These are phyloP conservation scores for Neofusicoccum laricinum DNA, from an alignment of 2,329 filamentous ascomycete species.

Conservation along the genomic window DNA sequence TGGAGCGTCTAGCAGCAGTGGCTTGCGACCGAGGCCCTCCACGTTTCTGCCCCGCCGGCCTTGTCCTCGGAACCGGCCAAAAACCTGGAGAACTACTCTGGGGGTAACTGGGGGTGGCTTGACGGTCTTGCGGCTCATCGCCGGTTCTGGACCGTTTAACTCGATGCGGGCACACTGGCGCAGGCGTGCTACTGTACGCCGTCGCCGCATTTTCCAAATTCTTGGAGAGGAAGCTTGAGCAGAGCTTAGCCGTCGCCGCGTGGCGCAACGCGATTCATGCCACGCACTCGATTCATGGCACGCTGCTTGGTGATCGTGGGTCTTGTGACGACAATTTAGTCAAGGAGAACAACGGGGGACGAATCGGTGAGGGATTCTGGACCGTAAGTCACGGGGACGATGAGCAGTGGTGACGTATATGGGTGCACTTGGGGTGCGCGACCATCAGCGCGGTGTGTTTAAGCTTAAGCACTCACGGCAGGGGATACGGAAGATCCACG, in stretches of 20 bases:
- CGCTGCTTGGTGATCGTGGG: not conserved
- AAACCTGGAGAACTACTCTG: not conserved
- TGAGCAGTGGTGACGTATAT: not conserved
- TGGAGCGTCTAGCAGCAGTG: not conserved
- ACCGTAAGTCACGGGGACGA: not conserved
- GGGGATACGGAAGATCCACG: not conserved
- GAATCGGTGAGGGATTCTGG: not conserved
- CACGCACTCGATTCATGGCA: not conserved
- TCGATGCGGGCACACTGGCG: not conserved
- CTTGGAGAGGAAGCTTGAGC: not conserved
- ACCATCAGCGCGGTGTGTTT: not conserved
- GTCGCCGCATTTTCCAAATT: not conserved
- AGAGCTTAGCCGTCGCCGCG: not conserved
- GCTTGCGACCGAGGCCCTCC: not conserved
- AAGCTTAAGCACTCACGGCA: constrained; percentile 2
- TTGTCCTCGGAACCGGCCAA: not conserved
- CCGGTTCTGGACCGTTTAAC: not conserved
- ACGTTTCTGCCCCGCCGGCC: not conserved
- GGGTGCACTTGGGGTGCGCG: not conserved
- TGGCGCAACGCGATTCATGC: not conserved
- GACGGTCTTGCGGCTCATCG: not conserved
- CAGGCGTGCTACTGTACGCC: not conserved
- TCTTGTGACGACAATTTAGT: not conserved
- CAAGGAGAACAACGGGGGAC: not conserved
- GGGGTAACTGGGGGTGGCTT: not conserved